These are phyloP conservation scores for Wallacemonas sp. DNA, from an alignment of 208 protist species.

Conservation along the genomic window DNA sequence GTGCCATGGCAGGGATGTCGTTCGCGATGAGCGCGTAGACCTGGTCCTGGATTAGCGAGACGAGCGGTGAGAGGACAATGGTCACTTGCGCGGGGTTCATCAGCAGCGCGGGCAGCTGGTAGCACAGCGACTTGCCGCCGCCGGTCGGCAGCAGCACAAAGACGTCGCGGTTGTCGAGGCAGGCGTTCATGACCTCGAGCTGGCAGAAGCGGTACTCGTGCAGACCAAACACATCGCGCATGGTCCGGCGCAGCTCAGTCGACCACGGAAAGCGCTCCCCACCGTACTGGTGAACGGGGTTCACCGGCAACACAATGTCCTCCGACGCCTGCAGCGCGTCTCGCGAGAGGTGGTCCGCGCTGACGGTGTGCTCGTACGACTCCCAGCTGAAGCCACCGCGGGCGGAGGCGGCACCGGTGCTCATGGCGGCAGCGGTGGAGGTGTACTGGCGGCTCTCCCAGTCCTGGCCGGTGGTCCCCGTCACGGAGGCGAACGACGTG, in stretches of 20 bases:
- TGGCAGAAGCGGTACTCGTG: conserved; percentile 92
- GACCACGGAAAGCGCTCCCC: conserved; percentile 82
- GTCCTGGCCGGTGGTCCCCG: no score
- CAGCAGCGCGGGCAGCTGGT: conserved; percentile 93
- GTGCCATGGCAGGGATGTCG: conserved; percentile 76
- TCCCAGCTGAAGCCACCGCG: conserved; percentile 59
- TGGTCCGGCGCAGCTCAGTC: conserved; percentile 74
- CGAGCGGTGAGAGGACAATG: conserved; percentile 95
- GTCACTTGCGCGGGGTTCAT: conserved; percentile 81
- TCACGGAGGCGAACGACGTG: no score
- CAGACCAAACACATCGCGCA: conserved; percentile 88
- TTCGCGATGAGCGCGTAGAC: conserved; percentile 81
- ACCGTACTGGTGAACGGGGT: conserved; percentile 62
- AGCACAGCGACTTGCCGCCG: conserved; percentile 95
- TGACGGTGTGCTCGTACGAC: conserved; percentile 51
- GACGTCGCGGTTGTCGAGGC: conserved; percentile 86
- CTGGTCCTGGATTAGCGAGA: conserved; percentile 98
- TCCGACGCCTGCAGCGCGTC: conserved; percentile 32
- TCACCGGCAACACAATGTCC: conserved; percentile 65
- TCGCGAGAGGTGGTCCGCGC: conserved; percentile 27
- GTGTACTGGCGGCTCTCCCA: no score
- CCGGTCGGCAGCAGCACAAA: conserved; percentile 96
- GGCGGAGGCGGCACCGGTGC: no score
- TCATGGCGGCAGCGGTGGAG: no score
- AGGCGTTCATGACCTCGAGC: conserved; percentile 94